These are phyloP conservation scores for Amanita fuliginea DNA, from an alignment of 768 basidiomycete species.

Conservation along the genomic window DNA sequence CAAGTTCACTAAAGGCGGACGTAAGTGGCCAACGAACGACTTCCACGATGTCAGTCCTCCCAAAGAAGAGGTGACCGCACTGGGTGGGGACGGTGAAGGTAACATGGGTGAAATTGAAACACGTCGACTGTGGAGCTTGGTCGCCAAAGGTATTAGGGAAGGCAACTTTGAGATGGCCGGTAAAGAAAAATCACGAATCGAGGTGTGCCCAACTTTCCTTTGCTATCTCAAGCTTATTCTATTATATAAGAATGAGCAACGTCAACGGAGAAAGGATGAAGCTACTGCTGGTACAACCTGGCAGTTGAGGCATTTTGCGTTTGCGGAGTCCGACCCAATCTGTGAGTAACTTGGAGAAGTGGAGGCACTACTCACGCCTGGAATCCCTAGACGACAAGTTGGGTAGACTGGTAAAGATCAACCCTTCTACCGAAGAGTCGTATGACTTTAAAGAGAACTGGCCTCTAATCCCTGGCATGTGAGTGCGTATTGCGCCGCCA, in stretches of 20 bases:
- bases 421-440: constrained; percentile 63
- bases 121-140: constrained; percentile 71
- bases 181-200: constrained; percentile 80
- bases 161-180: constrained; percentile 91
- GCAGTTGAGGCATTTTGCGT: constrained; percentile 68
- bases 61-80: constrained; percentile 67
- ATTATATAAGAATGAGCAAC: constrained; percentile 86
- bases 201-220: constrained; percentile 38
- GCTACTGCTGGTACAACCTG: constrained; percentile 57
- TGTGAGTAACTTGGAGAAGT: constrained; percentile 37
- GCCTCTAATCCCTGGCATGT: constrained; percentile 19
- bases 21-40: constrained; percentile 20
- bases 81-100: constrained; percentile 40
- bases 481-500: background rate
- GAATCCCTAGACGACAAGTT: constrained; percentile 51
- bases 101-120: constrained; percentile 81
- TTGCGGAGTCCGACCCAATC: constrained; percentile 56
- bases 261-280: constrained; percentile 83
- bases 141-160: constrained; percentile 83
- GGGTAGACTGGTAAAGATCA: constrained; percentile 47
- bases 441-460: constrained; percentile 64
- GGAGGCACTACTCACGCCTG: background rate
- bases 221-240: background rate
- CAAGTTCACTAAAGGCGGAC: constrained; percentile 31
- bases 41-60: constrained; percentile 73